A percentile compares a stretch with the other conserved stretches of the same genome.
These are phyloP conservation scores for Trichoderma asperellum DNA, from an alignment of 2,329 filamentous ascomycete species.

Conservation along the genomic window DNA sequence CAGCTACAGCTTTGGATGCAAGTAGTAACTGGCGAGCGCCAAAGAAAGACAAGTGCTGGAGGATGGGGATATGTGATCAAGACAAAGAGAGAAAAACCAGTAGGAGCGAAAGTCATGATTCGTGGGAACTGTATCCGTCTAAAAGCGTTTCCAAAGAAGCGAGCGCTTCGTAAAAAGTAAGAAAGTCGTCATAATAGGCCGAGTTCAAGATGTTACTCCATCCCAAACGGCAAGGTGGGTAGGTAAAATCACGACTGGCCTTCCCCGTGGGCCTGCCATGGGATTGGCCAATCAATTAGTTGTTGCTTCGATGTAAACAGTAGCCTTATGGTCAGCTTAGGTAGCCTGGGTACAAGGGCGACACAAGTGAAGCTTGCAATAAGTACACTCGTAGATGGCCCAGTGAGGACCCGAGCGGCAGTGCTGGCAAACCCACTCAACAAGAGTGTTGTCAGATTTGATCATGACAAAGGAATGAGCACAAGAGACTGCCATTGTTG, in stretches of 20 bases:
- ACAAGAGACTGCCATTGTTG: constrained; percentile 58
- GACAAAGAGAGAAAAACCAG: background rate
- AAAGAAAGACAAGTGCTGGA: background rate
- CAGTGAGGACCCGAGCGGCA: constrained; percentile 68
- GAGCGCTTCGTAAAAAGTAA: background rate
- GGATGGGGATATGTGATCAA: background rate
- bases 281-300: background rate
- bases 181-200: background rate
- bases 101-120: constrained; percentile 4
- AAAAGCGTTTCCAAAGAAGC: background rate
- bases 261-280: background rate
- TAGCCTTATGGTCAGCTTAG: constrained; percentile 29
- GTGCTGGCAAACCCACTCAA: constrained; percentile 68
- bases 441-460: constrained; percentile 67
- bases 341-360: constrained; percentile 56
- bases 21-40: background rate
- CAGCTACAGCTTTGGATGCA: background rate
- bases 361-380: constrained; percentile 70
- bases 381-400: constrained; percentile 70
- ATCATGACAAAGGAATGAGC: constrained; percentile 67
- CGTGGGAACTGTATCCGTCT: constrained; percentile 2
- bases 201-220: background rate
- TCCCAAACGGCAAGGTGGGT: background rate
- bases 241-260: background rate
- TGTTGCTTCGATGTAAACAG: background rate